A percentile compares a stretch with the other conserved stretches of the same genome.
Conservation (phyloP, 129 eudicot genomes). For the Logfia minima region DNA sequence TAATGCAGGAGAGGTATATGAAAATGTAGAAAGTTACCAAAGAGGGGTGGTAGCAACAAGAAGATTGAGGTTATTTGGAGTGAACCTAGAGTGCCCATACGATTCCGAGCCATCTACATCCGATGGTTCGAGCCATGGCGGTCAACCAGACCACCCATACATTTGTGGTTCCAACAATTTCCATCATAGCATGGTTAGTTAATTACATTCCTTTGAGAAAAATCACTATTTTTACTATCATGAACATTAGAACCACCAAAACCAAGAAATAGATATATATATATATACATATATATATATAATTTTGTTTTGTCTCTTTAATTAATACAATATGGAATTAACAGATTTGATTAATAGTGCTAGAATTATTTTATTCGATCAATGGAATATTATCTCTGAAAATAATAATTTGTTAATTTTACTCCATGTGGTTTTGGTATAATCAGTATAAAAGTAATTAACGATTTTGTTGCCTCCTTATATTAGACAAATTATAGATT, state of each 20-base stretch:
- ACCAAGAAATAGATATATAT: not conserved
- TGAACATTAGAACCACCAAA: not conserved
- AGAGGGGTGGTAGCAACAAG: constrained; percentile 35
- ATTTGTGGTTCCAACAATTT: constrained; percentile 9
- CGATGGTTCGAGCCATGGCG: constrained; percentile 42
- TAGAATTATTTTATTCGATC: not conserved
- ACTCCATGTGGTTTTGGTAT: constrained; percentile 25
- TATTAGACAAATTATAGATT: constrained; percentile 29
- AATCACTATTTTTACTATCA: not conserved
- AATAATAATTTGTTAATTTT: not conserved
- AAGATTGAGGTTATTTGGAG: constrained; percentile 61
- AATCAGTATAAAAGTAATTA: constrained; percentile 3
- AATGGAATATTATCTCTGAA: constrained; percentile 17
- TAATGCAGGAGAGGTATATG: constrained; percentile 23
- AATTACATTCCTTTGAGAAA: not conserved
- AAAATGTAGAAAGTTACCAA: constrained; percentile 27
- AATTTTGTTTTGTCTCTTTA: not conserved
- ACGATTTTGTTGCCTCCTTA: constrained; percentile 55
- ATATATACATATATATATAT: not conserved
- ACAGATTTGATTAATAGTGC: not conserved
- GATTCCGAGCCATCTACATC: constrained; percentile 34
- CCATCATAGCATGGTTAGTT: constrained; percentile 43
- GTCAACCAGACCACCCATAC: constrained; percentile 34
- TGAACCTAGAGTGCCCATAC: constrained; percentile 55
- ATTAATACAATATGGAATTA: not conserved